Base-by-base conservation (phyloP, 2,329 filamentous ascomycete species). In the Cyphellophora europaea region DNA sequence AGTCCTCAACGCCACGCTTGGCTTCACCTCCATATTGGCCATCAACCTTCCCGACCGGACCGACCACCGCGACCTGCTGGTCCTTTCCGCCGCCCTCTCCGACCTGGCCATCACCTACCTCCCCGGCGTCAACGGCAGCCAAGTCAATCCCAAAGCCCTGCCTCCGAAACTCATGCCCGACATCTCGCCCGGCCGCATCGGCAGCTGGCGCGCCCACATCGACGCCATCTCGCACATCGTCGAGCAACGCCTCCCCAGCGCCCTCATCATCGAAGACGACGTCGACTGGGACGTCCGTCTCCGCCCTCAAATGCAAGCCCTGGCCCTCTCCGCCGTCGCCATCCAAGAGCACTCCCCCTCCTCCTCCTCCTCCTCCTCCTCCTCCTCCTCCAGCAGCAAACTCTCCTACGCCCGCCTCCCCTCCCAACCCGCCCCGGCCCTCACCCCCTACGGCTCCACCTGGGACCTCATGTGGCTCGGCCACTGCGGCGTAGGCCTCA, bases 381-480 rank as follows among this genome's bases (percentile, higher is more conserved):
- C n/a, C n/a, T n/a, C n/a, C n/a, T n/a, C n/a, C n/a, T n/a, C n/a
- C n/a, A n/a, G n/a, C n/a, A n/a, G n/a, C n/a, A n/a, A n/a, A n/a
- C n/a, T n/a, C n/a, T n/a, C n/a, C n/a, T n/a, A n/a, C n/a, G 11
- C n/a, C 10, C 6, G 3, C 3, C 3, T 10, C 6, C 6, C n/a
- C n/a, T 6, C 11, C 15, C 15, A 2, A 5, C 10, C 18, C 3
- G n/a, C 11, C 6, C 13, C 8, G 5, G 30, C 33, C 15, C 21
- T 23, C 3, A 29, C 25, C 4, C 41, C 68, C 0, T 72, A 69
- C 32, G 66, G 68, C 14, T 59, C 62, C 34, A 53, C 60, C 37
- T 72, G 68, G 69, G 67, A 72, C 38, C 39, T 71, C 2, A 57
- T 72, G 10, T 71, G 66, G 66, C 47, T 69, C 1, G 68, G 68